Evolutionary conservation across 108 stramenopile species (phyloP).

Genomic region (Cyclotella cryptica): DNA sequence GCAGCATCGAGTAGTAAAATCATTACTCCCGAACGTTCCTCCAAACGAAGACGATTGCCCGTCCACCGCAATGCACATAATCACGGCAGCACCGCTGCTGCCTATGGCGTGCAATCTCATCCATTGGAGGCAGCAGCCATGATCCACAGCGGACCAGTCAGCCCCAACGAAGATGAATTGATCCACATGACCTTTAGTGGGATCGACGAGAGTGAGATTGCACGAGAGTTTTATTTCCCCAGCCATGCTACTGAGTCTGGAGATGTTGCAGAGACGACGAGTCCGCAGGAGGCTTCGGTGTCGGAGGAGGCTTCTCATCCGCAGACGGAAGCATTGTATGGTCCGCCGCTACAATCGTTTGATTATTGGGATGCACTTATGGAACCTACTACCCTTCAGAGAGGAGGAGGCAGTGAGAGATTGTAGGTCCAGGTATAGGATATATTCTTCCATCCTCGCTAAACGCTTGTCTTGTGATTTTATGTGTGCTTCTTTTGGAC

Average conservation of each 20-base stretch:
- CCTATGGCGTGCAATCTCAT: background rate
- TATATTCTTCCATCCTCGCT: too few species aligned
- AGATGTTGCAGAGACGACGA: background rate
- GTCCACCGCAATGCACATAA: background rate
- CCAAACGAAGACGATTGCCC: slow-evolving; percentile 12
- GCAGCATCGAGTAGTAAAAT: background rate
- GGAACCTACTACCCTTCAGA: slow-evolving; percentile 10
- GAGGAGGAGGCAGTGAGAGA: too few species aligned
- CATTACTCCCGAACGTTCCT: slow-evolving; percentile 30
- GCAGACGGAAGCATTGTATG: slow-evolving; percentile 1
- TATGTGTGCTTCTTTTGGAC: too few species aligned
- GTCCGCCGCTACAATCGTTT: slow-evolving; percentile 25
- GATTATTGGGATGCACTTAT: slow-evolving; percentile 55
- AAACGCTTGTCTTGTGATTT: too few species aligned
- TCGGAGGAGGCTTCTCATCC: background rate
- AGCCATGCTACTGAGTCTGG: background rate
- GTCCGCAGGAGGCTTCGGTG: background rate
- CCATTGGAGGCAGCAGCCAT: background rate
- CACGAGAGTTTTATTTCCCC: slow-evolving; percentile 29
- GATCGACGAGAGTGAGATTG: slow-evolving; percentile 48
- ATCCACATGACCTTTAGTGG: slow-evolving; percentile 50
- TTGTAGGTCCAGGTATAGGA: too few species aligned
- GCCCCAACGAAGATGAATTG: slow-evolving; percentile 2
- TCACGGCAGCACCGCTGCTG: background rate
- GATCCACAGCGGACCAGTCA: background rate